Conservation (phyloP, 768 basidiomycete species). For the Lactarius deliciosus region DNA sequence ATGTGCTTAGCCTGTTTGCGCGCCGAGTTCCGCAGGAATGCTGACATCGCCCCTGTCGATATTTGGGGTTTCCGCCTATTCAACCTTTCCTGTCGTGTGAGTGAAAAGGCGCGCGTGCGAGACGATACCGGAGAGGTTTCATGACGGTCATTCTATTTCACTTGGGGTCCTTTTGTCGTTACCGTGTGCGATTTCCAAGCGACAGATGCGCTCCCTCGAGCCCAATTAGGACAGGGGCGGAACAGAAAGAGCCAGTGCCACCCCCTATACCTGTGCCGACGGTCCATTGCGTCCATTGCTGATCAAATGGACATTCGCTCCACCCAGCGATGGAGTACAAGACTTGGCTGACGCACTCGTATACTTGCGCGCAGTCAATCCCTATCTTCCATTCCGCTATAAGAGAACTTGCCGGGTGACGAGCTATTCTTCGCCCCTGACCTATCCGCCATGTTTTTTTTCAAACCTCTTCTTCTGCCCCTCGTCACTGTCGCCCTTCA, state of each 20-base stretch:
- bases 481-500: neutral
- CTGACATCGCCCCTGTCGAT: neutral
- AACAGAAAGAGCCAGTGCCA: neutral
- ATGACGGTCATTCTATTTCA: neutral
- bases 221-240: neutral
- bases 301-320: neutral
- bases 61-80: neutral
- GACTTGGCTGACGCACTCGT: neutral
- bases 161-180: neutral
- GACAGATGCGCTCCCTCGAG: neutral
- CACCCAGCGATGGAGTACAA: neutral
- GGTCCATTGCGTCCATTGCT: neutral
- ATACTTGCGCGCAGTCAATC: slow-evolving; percentile 1
- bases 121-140: neutral
- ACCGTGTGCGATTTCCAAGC: neutral
- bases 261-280: neutral
- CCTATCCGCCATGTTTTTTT: neutral
- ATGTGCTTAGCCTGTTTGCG: neutral
- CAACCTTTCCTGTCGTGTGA: neutral
- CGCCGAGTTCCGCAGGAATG: neutral
- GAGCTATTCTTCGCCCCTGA: neutral
- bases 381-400: neutral
- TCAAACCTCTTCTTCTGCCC: neutral
- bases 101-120: neutral
- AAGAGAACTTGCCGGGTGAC: neutral